A percentile compares a stretch with the other conserved stretches of the same genome.
phyloP scores from a whole-genome alignment of 768 basidiomycete species.

The Podaxis sp. region DNA sequence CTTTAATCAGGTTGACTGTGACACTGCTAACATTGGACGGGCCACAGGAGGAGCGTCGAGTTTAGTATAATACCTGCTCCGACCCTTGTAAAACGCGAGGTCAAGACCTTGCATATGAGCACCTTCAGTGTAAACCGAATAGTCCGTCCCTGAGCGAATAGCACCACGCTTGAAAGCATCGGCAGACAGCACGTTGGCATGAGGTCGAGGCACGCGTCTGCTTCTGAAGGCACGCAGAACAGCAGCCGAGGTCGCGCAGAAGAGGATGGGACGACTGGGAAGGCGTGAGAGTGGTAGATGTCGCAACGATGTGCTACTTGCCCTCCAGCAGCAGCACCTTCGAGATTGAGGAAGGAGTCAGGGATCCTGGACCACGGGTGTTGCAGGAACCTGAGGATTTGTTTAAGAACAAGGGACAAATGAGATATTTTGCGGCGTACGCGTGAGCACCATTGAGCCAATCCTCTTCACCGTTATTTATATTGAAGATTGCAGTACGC shows the following conservation, averaged over 20 bases:
- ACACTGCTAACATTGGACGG: conserved; percentile 25
- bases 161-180: conserved; percentile 68
- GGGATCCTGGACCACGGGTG: conserved; percentile 75
- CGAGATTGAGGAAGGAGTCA: conserved; percentile 75
- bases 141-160: conserved; percentile 74
- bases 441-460: conserved; percentile 70
- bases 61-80: conserved; percentile 77
- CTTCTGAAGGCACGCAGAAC: conserved; percentile 53
- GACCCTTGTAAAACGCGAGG: conserved; percentile 73
- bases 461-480: conserved; percentile 87
- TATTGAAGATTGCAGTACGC: conserved; percentile 74
- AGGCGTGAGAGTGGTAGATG: conserved; percentile 1
- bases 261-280: conserved; percentile 69
- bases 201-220: conserved; percentile 58
- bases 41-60: conserved; percentile 46
- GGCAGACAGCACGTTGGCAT: conserved; percentile 66
- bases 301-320: conserved; percentile 27
- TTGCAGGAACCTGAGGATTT: conserved; percentile 55
- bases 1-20: conserved; percentile 28
- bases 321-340: conserved; percentile 82
- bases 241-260: conserved; percentile 64
- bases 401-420: conserved; percentile 1
- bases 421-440: conserved; percentile 29
- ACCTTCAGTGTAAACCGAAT: conserved; percentile 59
- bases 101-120: conserved; percentile 64